Evolutionary conservation across 192 early-diverging fungal genomes (phyloP).

Genomic region (Geranomyces variabilis): DNA sequence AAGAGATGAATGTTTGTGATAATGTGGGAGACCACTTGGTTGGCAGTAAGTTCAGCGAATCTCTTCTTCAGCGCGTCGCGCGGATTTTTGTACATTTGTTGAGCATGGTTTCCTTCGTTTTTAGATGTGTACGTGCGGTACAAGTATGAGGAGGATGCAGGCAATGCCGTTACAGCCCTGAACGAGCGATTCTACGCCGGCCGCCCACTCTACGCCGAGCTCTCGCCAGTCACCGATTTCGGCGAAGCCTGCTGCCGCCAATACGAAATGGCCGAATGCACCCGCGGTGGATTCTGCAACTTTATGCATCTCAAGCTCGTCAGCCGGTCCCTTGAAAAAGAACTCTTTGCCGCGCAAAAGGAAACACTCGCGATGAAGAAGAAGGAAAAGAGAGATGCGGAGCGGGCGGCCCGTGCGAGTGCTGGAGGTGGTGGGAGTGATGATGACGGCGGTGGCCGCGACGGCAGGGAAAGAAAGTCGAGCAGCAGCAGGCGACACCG

Average conservation of each 20-base stretch:
- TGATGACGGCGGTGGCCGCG: background rate
- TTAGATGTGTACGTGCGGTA: constrained; percentile 88
- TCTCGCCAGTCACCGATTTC: constrained; percentile 97
- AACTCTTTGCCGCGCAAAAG: constrained; percentile 81
- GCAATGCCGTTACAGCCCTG: constrained; percentile 85
- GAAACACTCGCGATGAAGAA: constrained; percentile 16
- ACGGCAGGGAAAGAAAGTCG: background rate
- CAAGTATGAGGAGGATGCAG: constrained; percentile 89
- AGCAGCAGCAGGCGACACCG: too few relatives aligned
- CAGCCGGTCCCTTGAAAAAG: constrained; percentile 72
- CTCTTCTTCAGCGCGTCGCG: background rate
- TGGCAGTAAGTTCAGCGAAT: constrained; percentile 59
- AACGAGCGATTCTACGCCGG: constrained; percentile 95
- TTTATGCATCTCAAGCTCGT: constrained; percentile 98
- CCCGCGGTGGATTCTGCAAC: constrained; percentile 95
- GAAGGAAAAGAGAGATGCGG: constrained; percentile 16
- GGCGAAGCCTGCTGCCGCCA: constrained; percentile 97
- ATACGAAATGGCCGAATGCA: constrained; percentile 93
- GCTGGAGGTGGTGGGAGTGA: background rate
- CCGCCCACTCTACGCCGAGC: constrained; percentile 91
- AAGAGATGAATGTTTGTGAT: constrained; percentile 97
- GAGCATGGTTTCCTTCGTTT: background rate
- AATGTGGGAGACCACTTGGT: constrained; percentile 98
- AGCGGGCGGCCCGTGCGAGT: background rate
- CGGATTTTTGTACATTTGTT: too few relatives aligned